A percentile compares a stretch with the other conserved stretches of the same genome.
These are phyloP conservation scores for Geotrichum candidum DNA, from an alignment of 1,139 yeast genomes.

Conservation along the genomic window DNA sequence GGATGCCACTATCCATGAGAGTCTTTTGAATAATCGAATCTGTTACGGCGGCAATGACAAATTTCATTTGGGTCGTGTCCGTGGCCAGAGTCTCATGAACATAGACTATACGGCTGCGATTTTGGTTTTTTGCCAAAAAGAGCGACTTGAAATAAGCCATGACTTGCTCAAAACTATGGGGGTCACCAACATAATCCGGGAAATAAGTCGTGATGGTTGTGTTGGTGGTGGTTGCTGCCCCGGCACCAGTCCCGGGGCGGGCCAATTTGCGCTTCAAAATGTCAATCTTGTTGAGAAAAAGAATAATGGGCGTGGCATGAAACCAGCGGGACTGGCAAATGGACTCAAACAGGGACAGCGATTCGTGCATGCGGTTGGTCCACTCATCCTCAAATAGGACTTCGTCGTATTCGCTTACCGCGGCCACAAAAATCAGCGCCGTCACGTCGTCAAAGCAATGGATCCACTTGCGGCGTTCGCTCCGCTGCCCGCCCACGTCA, in stretches of 20 bases:
- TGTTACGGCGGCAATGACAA: conserved; percentile 86
- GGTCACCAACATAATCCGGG: conserved; percentile 27
- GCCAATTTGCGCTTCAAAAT: conserved; percentile 56
- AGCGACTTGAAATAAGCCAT: conserved; percentile 25
- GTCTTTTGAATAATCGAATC: conserved; percentile 84
- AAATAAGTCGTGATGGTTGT: conserved; percentile 38
- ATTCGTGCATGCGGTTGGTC: conserved; percentile 88
- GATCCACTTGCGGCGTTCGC: conserved; percentile 93
- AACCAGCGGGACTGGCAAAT: conserved; percentile 86
- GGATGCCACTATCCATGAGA: conserved; percentile 73
- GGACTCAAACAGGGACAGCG: conserved; percentile 76
- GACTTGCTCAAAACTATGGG: conserved; percentile 29
- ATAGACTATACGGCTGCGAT: conserved; percentile 63
- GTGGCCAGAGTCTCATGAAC: conserved; percentile 95
- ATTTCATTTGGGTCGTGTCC: conserved; percentile 79
- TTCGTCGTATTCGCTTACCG: conserved; percentile 90
- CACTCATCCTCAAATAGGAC: conserved; percentile 82
- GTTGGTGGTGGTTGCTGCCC: background rate
- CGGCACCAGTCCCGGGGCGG: background rate
- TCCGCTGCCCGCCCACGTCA: conserved; percentile 97
- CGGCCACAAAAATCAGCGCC: conserved; percentile 83
- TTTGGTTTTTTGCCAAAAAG: conserved; percentile 46
- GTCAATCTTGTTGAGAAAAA: conserved; percentile 86
- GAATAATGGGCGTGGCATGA: conserved; percentile 74
- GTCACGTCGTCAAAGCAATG: conserved; percentile 92